Evolutionary conservation across 2,329 filamentous ascomycete species (phyloP).

Genomic region (Sporothrix protearum): DNA sequence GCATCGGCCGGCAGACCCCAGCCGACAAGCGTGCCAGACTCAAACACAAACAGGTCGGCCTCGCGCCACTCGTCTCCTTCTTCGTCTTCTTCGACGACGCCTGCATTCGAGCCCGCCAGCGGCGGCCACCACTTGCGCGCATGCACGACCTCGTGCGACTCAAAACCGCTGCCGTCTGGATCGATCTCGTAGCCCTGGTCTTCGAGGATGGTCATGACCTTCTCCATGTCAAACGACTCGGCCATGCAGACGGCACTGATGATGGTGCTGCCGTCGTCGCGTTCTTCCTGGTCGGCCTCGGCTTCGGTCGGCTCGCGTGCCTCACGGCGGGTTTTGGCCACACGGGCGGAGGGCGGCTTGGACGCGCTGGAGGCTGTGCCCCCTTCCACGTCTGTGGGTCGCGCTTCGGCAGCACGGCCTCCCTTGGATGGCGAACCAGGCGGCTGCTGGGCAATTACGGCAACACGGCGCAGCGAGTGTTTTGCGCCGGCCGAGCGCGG

Average conservation of each 20-base stretch:
- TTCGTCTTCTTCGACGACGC: too few relatives aligned
- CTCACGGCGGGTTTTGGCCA: not conserved
- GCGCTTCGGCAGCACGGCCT: not conserved
- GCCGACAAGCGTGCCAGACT: constrained; percentile 86
- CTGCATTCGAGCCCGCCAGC: constrained; percentile 40
- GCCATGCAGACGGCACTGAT: constrained; percentile 61
- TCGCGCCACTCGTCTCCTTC: constrained; percentile 47
- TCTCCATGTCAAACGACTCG: constrained; percentile 61
- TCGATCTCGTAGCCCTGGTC: constrained; percentile 60
- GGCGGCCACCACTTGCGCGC: constrained; percentile 43
- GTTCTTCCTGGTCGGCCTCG: constrained; percentile 19
- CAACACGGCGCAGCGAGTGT: constrained; percentile 77
- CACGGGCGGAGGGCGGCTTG: not conserved
- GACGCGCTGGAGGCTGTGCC: not conserved
- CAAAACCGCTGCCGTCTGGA: constrained; percentile 59
- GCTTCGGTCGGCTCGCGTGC: not conserved
- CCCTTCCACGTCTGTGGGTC: constrained; percentile 13
- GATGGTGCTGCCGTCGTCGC: constrained; percentile 39
- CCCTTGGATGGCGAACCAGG: constrained; percentile 28
- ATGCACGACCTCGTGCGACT: constrained; percentile 60
- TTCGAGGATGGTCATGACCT: constrained; percentile 55
- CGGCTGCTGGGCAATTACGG: constrained; percentile 74
- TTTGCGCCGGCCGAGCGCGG: constrained; percentile 37
- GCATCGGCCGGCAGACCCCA: constrained; percentile 82
- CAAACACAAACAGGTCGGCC: constrained; percentile 93